Evolutionary conservation across 2,329 filamentous ascomycete genomes (phyloP), one percentile per base, ranked within the genome.

Genomic region (Cercospora sp.): DNA sequence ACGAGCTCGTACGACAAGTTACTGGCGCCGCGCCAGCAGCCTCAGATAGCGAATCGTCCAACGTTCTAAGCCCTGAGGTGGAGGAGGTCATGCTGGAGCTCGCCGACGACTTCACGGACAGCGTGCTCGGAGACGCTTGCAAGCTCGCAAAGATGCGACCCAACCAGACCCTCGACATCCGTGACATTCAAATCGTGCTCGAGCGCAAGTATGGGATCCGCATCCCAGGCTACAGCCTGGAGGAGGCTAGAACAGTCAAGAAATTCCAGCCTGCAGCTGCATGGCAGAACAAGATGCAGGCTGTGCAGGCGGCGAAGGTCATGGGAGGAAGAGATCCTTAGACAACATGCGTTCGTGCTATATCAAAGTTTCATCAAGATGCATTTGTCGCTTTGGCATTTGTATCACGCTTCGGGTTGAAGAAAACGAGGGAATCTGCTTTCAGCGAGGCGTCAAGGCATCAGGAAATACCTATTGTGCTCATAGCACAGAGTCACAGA

Each of bases 281-380:
- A 23, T 99, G 95, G 93, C 94, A 95, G 70, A 90, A 91, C 73
- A 99, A 99, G 85, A 96, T 99, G 90, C 94, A 93, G 76, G 94
- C 95, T 26, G 91, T 99, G 16, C 93, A 97, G 81, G 94, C 94
- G 1, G 93, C 93, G 58, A 98, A 98, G 84, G 93, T 82, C 68
- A 85, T 84, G 82, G 82, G 82, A 66, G 80, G 80, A 8, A 66
- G 61, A 28, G 72, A 74, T 68, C 60, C 69, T 58, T 73, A 59
- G 26, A 5, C 48, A 33, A 18, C 26, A 36, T 16, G 53, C 48
- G 20, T 36, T 42, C 23, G 18, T 18, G 28, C 7, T 36, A 36
- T 7, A 6, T 31, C 20, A 16, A 18, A 20, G 16, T 30, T 48
- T 13, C 28, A 18, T 48, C 16, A 48, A 26, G 18, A 10, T 23